Evolutionary conservation across 2,329 filamentous ascomycete genomes (phyloP), one percentile per base, ranked within the genome.

Genomic region (Biscogniauxia marginata): DNA sequence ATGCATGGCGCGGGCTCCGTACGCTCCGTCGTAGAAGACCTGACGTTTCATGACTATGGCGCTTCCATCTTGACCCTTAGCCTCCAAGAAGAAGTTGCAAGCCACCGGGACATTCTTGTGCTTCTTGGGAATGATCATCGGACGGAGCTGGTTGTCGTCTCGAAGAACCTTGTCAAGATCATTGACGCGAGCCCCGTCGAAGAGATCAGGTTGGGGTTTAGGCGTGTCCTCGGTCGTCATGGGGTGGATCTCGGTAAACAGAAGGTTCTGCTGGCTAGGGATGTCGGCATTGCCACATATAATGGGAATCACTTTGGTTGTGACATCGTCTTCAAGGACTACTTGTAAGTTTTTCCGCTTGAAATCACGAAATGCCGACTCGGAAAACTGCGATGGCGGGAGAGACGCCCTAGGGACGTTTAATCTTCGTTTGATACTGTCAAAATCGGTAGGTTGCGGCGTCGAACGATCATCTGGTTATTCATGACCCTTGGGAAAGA

Each of bases 1-100:
- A 45, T 69, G 63, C 55, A 74, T 72, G 11, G 57, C 71, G 46
- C 70, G 67, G 30, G 67, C 67, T 49, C 71, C 69, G 16, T 58
- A 47, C 50, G 70, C 70, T 25, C 70, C 67, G 57, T 74, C 67
- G 53, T 73, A 71, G 44, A 55, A 65, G 54, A 65, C 70, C 51
- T 72, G 67, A 47, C 60, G 57, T 49, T 23, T 53, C 24, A 64
- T 68, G 19, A 70, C 70, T 7, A 46, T 61, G 20, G 50, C 3
- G 22, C 60, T 58, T 47, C 66, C 67, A 59, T 70, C 61, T 7
- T 63, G 49, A 2, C 56, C 50, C 50, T 61, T 61, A 2, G n/a
- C 44, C 16, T 23, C 34, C 1, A 61, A 34, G 50, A 52, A 54
- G 39, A 67, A 64, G 43, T 65, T 67, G 0, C 60, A 60, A 4